These are phyloP conservation scores for Phylloporus sp. DNA, from an alignment of 1,284 basidiomycete species.

Conservation along the genomic window DNA sequence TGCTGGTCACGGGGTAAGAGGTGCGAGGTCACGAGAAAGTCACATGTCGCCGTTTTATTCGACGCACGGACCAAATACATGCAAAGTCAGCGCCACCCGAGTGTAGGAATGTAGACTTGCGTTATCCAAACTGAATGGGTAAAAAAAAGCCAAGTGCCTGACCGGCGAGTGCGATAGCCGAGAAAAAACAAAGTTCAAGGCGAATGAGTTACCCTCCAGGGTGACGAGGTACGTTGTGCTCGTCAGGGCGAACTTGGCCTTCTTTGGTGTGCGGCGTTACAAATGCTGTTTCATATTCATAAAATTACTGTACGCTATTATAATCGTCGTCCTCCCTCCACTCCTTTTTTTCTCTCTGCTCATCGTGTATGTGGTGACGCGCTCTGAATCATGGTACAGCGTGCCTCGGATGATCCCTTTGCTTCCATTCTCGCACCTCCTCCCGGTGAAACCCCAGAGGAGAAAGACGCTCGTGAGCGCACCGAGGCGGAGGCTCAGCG, in stretches of 20 bases:
- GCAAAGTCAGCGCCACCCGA: constrained; percentile 28
- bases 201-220: too few species aligned
- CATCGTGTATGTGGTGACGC: neutral
- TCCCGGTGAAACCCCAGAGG: constrained; percentile 55
- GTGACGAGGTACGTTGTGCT: neutral
- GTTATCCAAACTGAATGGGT: too few species aligned
- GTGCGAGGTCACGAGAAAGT: constrained; percentile 41
- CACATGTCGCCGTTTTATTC: constrained; percentile 40
- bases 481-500: constrained; percentile 63
- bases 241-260: neutral
- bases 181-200: too few species aligned
- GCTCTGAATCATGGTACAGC: constrained; percentile 16
- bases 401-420: constrained; percentile 56
- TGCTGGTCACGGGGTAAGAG: constrained; percentile 41
- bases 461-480: constrained; percentile 53
- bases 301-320: neutral
- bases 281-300: neutral
- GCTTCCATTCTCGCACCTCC: constrained; percentile 60
- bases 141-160: too few species aligned
- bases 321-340: neutral
- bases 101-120: too few species aligned
- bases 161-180: too few species aligned
- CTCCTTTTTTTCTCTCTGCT: neutral
- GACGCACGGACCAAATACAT: constrained; percentile 29
- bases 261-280: constrained; percentile 12